Conservation (phyloP, 257 asterid species). For the Salvia rosmarinus region DNA sequence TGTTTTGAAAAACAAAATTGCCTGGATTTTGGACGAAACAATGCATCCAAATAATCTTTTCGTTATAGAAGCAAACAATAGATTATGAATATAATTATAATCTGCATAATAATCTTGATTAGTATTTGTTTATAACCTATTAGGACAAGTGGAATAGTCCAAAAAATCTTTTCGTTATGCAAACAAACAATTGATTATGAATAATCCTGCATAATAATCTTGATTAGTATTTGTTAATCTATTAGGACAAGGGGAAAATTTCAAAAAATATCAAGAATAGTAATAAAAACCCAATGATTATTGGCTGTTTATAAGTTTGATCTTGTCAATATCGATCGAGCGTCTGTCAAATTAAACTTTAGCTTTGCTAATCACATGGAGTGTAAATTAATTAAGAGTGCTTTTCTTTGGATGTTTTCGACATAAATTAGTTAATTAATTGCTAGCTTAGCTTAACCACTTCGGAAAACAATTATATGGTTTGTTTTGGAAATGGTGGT, state of each 20-base stretch:
- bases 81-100: conserved; percentile 11
- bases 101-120: background rate
- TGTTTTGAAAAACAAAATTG: background rate
- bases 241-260: conserved; percentile 22
- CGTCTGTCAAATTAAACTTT: conserved; percentile 23
- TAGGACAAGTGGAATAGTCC: conserved; percentile 23
- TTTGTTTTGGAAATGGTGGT: background rate
- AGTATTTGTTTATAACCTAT: conserved; percentile 12
- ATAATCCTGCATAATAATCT: background rate
- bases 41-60: conserved; percentile 30
- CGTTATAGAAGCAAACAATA: conserved; percentile 26
- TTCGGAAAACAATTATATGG: background rate
- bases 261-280: conserved; percentile 8
- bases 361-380: conserved; percentile 35
- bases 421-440: conserved; percentile 21
- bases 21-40: conserved; percentile 29
- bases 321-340: conserved; percentile 44
- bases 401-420: conserved; percentile 10
- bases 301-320: conserved; percentile 38
- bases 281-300: conserved; percentile 30
- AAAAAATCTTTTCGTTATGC: conserved; percentile 31
- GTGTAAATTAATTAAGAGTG: conserved; percentile 1
- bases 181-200: background rate
- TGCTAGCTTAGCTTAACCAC: conserved; percentile 37
- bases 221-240: conserved; percentile 21